Conservation (phyloP, 2,329 filamentous ascomycete genomes). For the Cytospora chrysosperma region DNA sequence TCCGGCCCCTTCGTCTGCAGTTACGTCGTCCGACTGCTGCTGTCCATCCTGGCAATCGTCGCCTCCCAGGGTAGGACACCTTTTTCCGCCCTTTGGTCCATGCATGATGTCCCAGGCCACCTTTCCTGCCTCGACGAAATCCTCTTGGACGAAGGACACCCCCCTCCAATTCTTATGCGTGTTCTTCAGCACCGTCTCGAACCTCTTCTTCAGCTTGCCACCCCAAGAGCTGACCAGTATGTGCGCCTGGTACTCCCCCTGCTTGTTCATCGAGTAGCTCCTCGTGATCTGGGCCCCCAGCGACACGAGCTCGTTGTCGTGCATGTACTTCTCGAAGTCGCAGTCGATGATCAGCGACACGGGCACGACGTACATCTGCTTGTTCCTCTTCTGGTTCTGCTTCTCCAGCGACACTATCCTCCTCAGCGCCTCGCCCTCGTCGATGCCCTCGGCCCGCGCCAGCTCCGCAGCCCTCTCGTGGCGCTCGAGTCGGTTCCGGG, state of each 20-base stretch:
- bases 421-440: conserved; percentile 36
- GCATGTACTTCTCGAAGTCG: conserved; percentile 88
- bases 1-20: conserved; percentile 22
- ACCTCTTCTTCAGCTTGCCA: conserved; percentile 72
- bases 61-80: conserved; percentile 50
- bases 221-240: conserved; percentile 77
- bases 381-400: conserved; percentile 34
- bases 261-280: conserved; percentile 84
- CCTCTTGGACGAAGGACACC: conserved; percentile 68
- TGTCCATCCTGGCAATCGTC: conserved; percentile 43
- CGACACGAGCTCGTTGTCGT: conserved; percentile 79
- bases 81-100: conserved; percentile 47
- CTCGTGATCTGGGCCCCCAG: conserved; percentile 81
- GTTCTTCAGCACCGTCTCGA: conserved; percentile 70
- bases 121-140: conserved; percentile 69
- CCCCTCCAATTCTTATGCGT: conserved; percentile 79
- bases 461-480: conserved; percentile 47
- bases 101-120: conserved; percentile 69
- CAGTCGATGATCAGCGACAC: conserved; percentile 86
- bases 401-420: conserved; percentile 31
- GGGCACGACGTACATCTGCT: conserved; percentile 58
- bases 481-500: conserved; percentile 49
- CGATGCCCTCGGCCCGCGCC: conserved; percentile 42
- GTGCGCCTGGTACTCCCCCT: conserved; percentile 65
- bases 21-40: conserved; percentile 28